Percentiles rank a stretch among this genome's conserved stretches.
Evolutionary conservation across 805 yeast species (phyloP).

Genomic region (Wickerhamomyces alni): DNA sequence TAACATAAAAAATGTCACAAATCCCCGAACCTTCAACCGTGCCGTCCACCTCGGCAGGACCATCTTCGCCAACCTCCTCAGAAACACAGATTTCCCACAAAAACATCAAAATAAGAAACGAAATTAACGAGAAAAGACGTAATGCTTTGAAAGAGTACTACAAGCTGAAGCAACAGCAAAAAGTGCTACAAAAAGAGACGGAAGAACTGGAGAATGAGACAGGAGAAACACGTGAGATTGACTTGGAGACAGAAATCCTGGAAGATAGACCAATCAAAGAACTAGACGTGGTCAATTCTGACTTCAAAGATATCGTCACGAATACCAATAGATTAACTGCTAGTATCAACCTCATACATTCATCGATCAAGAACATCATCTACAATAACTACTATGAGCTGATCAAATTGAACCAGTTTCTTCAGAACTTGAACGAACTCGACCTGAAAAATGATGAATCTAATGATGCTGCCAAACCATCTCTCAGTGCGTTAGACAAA

Average conservation of each 20-base stretch:
- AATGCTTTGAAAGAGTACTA: constrained; percentile 38
- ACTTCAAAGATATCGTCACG: constrained; percentile 27
- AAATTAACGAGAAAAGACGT: constrained; percentile 26
- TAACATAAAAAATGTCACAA: neutral
- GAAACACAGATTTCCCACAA: constrained; percentile 17
- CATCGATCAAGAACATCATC: constrained; percentile 62
- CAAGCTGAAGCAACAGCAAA: constrained; percentile 28
- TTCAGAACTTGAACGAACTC: constrained; percentile 30
- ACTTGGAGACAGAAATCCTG: constrained; percentile 24
- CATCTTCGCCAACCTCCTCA: neutral
- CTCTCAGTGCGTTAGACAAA: neutral
- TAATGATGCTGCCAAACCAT: no score
- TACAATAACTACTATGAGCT: constrained; percentile 73
- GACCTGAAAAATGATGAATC: constrained; percentile 8
- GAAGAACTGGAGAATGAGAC: neutral
- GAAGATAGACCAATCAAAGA: constrained; percentile 15
- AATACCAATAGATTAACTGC: constrained; percentile 37
- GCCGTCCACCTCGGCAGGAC: no score
- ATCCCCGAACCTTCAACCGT: neutral
- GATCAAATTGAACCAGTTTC: constrained; percentile 57
- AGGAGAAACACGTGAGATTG: constrained; percentile 16
- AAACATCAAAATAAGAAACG: constrained; percentile 17
- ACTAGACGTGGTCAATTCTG: constrained; percentile 22
- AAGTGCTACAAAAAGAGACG: constrained; percentile 7
- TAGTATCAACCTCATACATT: constrained; percentile 45